Evolutionary conservation across 257 asterid species (phyloP).

Genomic region (Solanum commersonii): DNA sequence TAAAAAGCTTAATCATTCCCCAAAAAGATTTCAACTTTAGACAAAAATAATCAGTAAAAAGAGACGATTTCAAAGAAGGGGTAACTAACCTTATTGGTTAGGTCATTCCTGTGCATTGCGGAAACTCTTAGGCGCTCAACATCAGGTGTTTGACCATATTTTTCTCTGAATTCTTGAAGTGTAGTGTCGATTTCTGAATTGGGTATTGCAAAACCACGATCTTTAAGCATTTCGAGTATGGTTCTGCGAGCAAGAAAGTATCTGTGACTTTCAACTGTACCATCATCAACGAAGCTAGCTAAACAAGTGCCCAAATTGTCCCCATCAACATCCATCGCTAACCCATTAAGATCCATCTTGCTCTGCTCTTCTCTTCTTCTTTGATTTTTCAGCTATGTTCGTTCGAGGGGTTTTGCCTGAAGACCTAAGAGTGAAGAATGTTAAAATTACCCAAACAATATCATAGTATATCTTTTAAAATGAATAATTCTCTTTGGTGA

Average conservation of each 20-base stretch:
- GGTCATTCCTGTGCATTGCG: constrained; percentile 58
- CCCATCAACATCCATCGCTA: constrained; percentile 17
- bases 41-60: not conserved
- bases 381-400: not conserved
- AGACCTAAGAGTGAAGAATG: no score
- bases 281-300: constrained; percentile 38
- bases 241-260: constrained; percentile 77
- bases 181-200: constrained; percentile 48
- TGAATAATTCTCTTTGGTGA: no score
- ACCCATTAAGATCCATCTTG: constrained; percentile 1
- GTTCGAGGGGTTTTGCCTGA: not conserved
- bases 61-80: not conserved
- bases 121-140: constrained; percentile 41
- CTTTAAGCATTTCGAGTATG: constrained; percentile 79
- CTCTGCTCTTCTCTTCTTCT: not conserved
- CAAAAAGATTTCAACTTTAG: not conserved
- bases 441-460: not conserved
- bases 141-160: constrained; percentile 41
- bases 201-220: constrained; percentile 82
- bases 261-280: constrained; percentile 58
- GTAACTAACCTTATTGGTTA: constrained; percentile 51
- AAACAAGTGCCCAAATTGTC: constrained; percentile 33
- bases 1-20: not conserved
- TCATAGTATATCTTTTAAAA: not conserved
- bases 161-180: constrained; percentile 50